Percentiles rank a stretch among this genome's conserved stretches.
These are phyloP conservation scores for Penicillium fuscoglaucum DNA, from an alignment of 2,329 filamentous ascomycete genomes.

Conservation along the genomic window DNA sequence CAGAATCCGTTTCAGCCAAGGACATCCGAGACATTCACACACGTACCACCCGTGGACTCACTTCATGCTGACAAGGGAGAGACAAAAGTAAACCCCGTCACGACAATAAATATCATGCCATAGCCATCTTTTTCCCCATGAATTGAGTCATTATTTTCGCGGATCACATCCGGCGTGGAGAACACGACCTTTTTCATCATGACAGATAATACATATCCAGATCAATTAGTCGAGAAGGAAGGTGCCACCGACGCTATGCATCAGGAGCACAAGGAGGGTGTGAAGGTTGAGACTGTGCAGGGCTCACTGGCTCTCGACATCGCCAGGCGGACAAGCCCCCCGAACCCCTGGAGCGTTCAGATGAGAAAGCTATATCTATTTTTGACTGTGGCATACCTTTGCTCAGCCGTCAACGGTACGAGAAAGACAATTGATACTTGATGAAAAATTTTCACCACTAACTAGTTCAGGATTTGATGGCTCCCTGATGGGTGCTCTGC, in stretches of 20 bases:
- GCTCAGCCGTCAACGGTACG: slow-evolving; percentile 12
- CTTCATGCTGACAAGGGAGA: not conserved
- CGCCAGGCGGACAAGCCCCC: slow-evolving; percentile 8
- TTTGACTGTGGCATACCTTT: slow-evolving; percentile 10
- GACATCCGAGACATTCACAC: not conserved
- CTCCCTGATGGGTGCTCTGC: slow-evolving; percentile 15
- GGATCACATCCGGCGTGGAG: not conserved
- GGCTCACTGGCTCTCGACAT: slow-evolving; percentile 14
- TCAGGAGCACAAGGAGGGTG: slow-evolving; percentile 6
- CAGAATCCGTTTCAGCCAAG: not conserved
- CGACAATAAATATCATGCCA: not conserved
- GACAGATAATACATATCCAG: not conserved
- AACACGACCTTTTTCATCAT: not conserved
- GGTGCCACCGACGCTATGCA: not conserved
- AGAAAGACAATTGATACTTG: not conserved
- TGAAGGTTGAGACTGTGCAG: slow-evolving; percentile 12
- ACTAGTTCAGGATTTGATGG: slow-evolving; percentile 12
- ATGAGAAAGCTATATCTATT: slow-evolving; percentile 12
- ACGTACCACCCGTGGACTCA: not conserved
- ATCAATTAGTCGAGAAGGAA: not conserved
- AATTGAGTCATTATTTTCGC: not conserved
- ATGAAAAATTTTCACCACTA: not conserved
- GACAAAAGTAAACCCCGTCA: not conserved
- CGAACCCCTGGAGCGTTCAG: slow-evolving; percentile 10
- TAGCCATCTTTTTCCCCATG: not conserved